Percentiles rank a stretch among this genome's conserved stretches.
These are phyloP conservation scores for Penicillium fuscoglaucum DNA, from an alignment of 2,329 filamentous ascomycete species.

Conservation along the genomic window DNA sequence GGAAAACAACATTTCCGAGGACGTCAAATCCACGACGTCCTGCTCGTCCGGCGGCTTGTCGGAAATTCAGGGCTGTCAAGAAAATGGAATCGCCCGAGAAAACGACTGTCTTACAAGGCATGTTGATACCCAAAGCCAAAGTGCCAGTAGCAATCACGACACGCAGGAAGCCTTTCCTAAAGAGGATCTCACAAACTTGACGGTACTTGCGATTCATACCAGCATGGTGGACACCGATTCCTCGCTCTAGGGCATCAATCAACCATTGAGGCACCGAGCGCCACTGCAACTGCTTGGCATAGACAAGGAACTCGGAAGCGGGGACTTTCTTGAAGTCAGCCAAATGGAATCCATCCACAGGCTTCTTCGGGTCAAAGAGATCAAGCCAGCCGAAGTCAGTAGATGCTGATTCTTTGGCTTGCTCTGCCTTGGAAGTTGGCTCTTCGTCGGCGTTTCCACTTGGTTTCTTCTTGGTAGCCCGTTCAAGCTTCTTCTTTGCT, in stretches of 20 bases:
- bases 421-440: slow-evolving; percentile 53
- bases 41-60: slow-evolving; percentile 74
- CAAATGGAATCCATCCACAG: slow-evolving; percentile 52
- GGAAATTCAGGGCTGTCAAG: slow-evolving; percentile 72
- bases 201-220: slow-evolving; percentile 78
- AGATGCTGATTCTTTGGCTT: slow-evolving; percentile 57
- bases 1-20: slow-evolving; percentile 78
- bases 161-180: slow-evolving; percentile 65
- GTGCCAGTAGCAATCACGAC: slow-evolving; percentile 76
- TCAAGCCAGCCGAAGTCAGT: slow-evolving; percentile 59
- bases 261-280: slow-evolving; percentile 51
- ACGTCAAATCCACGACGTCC: slow-evolving; percentile 79
- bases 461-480: slow-evolving; percentile 39
- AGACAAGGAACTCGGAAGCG: slow-evolving; percentile 58
- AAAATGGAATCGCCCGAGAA: slow-evolving; percentile 73
- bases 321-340: slow-evolving; percentile 62
- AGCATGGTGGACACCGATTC: slow-evolving; percentile 75
- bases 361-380: slow-evolving; percentile 66
- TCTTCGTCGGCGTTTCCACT: slow-evolving; percentile 46
- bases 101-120: slow-evolving; percentile 79
- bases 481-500: slow-evolving; percentile 49
- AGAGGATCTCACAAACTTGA: slow-evolving; percentile 53
- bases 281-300: slow-evolving; percentile 53
- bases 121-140: slow-evolving; percentile 75
- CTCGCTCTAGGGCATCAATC: slow-evolving; percentile 62